Conservation (phyloP, 2,329 filamentous ascomycete genomes). For the Alternaria postmessia region DNA sequence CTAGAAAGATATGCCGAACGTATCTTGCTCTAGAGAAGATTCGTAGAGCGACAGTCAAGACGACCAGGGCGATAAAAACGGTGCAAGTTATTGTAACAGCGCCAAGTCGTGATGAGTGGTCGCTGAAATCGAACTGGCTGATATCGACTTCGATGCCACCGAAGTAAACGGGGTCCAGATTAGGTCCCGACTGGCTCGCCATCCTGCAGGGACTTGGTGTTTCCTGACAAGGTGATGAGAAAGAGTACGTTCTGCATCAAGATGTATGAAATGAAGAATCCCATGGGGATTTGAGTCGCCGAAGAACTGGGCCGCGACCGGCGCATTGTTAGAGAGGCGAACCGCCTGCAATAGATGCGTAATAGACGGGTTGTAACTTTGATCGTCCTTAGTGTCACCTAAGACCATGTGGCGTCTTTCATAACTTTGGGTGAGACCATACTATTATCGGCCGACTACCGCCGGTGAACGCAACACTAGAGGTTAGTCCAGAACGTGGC, state of each 20-base stretch:
- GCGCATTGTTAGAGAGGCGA: neutral
- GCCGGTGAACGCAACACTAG: neutral
- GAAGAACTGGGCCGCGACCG: neutral
- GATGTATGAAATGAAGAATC: neutral
- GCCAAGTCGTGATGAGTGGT: slow-evolving; percentile 27
- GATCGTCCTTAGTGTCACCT: neutral
- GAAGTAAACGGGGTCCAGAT: slow-evolving; percentile 6
- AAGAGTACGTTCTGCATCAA: neutral
- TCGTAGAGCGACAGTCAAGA: slow-evolving; percentile 29
- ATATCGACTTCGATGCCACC: slow-evolving; percentile 28
- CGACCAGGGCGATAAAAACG: slow-evolving; percentile 31
- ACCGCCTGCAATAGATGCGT: neutral
- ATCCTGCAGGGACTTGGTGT: slow-evolving; percentile 4
- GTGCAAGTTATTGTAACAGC: slow-evolving; percentile 25
- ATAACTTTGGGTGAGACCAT: neutral
- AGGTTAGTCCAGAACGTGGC: neutral
- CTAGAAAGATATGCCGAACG: slow-evolving; percentile 32
- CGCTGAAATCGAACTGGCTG: slow-evolving; percentile 32
- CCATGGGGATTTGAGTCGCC: neutral
- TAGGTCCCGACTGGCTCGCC: neutral
- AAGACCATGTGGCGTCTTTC: slow-evolving; percentile 1
- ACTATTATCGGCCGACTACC: neutral
- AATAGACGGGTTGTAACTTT: neutral
- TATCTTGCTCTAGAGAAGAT: slow-evolving; percentile 31
- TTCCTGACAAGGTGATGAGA: neutral